Percentiles rank a stretch among this genome's conserved stretches.
These are phyloP conservation scores for Linum lewisii DNA, from an alignment of 345 rosid genomes.

Conservation along the genomic window DNA sequence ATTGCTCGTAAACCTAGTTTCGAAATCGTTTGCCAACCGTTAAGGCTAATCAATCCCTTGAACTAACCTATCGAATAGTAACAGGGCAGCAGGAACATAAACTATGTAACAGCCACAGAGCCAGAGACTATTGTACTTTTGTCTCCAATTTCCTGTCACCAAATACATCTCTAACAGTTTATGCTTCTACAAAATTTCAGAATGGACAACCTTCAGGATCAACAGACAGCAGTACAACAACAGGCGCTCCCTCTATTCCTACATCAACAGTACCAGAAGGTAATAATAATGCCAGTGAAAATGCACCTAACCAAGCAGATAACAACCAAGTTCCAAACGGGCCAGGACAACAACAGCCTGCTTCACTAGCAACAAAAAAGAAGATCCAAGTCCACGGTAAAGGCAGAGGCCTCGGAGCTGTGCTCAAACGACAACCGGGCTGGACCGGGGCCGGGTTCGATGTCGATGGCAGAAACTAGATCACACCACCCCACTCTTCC, in stretches of 20 bases:
- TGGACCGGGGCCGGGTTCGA: conserved; percentile 24
- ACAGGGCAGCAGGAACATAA: too few relatives aligned
- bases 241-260: conserved; percentile 28
- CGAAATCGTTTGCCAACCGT: too few relatives aligned
- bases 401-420: conserved; percentile 16
- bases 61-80: too few relatives aligned
- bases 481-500: background rate
- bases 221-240: conserved; percentile 17
- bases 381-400: conserved; percentile 13
- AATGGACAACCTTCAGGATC: conserved; percentile 28
- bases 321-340: conserved; percentile 1
- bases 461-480: conserved; percentile 11
- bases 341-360: background rate
- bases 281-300: conserved; percentile 17
- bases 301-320: conserved; percentile 9
- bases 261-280: conserved; percentile 17
- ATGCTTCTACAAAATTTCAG: conserved; percentile 24
- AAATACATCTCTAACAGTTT: conserved; percentile 20
- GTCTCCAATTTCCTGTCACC: conserved; percentile 1
- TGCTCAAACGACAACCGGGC: conserved; percentile 12
- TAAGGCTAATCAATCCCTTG: too few relatives aligned
- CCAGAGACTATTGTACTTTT: too few relatives aligned
- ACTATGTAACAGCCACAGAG: too few relatives aligned
- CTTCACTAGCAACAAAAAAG: conserved; percentile 7
- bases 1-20: too few relatives aligned